Percentiles rank a stretch among this genome's conserved stretches.
Conservation (phyloP, 768 basidiomycete genomes). For the Pleurotus salmoneostramineus region DNA sequence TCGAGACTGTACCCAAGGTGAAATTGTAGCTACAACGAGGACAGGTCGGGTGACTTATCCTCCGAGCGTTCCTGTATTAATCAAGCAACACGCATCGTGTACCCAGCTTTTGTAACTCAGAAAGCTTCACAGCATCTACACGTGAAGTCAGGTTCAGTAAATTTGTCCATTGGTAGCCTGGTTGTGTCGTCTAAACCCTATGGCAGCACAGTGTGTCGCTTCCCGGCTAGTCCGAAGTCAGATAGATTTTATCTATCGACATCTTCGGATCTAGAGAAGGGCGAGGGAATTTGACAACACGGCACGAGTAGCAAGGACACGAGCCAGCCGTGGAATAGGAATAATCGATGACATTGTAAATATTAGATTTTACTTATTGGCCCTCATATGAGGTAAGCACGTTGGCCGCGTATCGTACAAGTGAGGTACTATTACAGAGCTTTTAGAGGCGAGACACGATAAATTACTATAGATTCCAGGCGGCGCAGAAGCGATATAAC, state of each 20-base stretch:
- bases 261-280: slow-evolving; percentile 4
- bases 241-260: slow-evolving; percentile 1
- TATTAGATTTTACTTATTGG: no score
- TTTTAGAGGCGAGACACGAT: background rate
- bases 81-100: slow-evolving; percentile 32
- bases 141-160: slow-evolving; percentile 22
- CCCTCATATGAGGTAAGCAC: background rate
- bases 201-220: background rate
- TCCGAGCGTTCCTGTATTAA: slow-evolving; percentile 24
- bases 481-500: slow-evolving; percentile 75
- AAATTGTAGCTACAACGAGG: slow-evolving; percentile 14
- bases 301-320: background rate
- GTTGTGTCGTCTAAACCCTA: slow-evolving; percentile 2
- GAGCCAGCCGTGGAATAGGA: background rate
- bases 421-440: background rate
- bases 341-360: background rate
- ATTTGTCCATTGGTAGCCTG: background rate
- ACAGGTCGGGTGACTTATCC: slow-evolving; percentile 34
- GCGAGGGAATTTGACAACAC: background rate
- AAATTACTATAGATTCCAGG: slow-evolving; percentile 40
- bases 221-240: slow-evolving; percentile 3
- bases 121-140: slow-evolving; percentile 26
- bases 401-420: slow-evolving; percentile 8
- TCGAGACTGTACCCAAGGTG: slow-evolving; percentile 7
- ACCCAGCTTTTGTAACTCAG: slow-evolving; percentile 25